Evolutionary conservation across 805 yeast genomes (phyloP).

Genomic region (Kodamaea restingae): DNA sequence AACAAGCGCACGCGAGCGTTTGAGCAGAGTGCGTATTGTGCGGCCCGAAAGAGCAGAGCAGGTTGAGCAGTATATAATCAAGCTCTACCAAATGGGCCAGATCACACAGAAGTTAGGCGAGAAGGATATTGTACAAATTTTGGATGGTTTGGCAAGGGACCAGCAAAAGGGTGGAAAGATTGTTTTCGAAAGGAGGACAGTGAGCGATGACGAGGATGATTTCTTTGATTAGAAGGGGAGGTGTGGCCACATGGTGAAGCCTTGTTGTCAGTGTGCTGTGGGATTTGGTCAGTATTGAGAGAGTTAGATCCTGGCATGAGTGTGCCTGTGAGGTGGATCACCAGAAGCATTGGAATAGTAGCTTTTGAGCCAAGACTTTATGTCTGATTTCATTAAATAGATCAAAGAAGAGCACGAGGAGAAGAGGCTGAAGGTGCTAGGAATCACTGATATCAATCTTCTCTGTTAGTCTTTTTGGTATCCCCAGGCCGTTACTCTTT

Average conservation of each 20-base stretch:
- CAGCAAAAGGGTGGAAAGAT: slow-evolving; percentile 63
- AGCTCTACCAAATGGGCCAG: slow-evolving; percentile 73
- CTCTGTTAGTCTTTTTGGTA: no score
- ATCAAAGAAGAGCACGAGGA: no score
- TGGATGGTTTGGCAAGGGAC: slow-evolving; percentile 78
- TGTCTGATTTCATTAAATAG: no score
- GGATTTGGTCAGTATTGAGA: no score
- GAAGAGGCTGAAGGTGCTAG: no score
- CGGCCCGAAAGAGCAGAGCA: slow-evolving; percentile 87
- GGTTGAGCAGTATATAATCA: slow-evolving; percentile 75
- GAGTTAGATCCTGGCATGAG: no score
- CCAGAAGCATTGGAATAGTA: no score
- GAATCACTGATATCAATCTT: no score
- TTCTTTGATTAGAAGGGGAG: slow-evolving; percentile 13
- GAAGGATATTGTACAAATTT: slow-evolving; percentile 73
- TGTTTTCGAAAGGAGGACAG: slow-evolving; percentile 29
- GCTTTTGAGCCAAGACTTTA: no score
- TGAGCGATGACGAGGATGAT: slow-evolving; percentile 12
- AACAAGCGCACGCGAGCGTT: slow-evolving; percentile 80
- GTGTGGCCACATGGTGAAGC: neutral
- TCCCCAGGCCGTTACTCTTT: no score
- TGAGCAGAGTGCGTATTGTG: slow-evolving; percentile 81
- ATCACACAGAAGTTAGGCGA: slow-evolving; percentile 72
- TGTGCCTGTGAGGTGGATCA: no score
- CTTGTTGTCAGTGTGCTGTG: no score